A percentile compares a stretch with the other conserved stretches of the same genome.
Evolutionary conservation across 352 stramenopile species (phyloP).

Genomic region (Pythium volutum): DNA sequence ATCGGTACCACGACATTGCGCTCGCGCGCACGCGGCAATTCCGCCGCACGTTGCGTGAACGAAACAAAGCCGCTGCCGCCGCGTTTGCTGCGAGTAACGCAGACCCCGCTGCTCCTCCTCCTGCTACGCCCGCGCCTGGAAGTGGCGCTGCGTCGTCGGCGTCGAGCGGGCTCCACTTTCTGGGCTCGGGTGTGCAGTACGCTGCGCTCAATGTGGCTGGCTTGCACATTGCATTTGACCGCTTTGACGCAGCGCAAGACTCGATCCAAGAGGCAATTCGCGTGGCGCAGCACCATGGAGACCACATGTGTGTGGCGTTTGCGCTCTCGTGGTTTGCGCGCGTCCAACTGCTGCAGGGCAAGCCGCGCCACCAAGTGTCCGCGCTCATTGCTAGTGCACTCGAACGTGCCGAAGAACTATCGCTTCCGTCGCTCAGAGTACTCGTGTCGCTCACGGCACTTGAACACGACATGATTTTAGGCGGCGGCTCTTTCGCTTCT

Average conservation of each 20-base stretch:
- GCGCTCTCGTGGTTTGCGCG: conserved; percentile 86
- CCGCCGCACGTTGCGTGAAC: not conserved
- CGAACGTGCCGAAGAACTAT: conserved; percentile 56
- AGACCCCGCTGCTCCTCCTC: not conserved
- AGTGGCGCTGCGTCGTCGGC: not conserved
- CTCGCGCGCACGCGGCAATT: conserved; percentile 31
- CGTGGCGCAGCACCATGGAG: conserved; percentile 90
- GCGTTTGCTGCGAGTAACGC: not conserved
- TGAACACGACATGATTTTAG: conserved; percentile 47
- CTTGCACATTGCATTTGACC: conserved; percentile 85
- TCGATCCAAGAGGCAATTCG: conserved; percentile 91
- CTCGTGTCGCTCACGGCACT: conserved; percentile 44
- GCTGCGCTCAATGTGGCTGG: conserved; percentile 87
- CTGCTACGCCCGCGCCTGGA: no score
- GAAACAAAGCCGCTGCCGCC: conserved; percentile 6
- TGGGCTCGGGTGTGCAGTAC: conserved; percentile 84
- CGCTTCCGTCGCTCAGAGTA: conserved; percentile 48
- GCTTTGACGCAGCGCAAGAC: conserved; percentile 69
- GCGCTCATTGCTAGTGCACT: conserved; percentile 50
- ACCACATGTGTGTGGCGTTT: conserved; percentile 92
- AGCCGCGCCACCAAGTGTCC: conserved; percentile 46
- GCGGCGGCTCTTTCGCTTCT: conserved; percentile 3
- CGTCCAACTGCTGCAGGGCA: conserved; percentile 59
- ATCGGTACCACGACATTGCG: conserved; percentile 92
- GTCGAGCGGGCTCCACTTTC: conserved; percentile 46